Evolutionary conservation across 768 basidiomycete species (phyloP).

Genomic region (Amanita inopinata): DNA sequence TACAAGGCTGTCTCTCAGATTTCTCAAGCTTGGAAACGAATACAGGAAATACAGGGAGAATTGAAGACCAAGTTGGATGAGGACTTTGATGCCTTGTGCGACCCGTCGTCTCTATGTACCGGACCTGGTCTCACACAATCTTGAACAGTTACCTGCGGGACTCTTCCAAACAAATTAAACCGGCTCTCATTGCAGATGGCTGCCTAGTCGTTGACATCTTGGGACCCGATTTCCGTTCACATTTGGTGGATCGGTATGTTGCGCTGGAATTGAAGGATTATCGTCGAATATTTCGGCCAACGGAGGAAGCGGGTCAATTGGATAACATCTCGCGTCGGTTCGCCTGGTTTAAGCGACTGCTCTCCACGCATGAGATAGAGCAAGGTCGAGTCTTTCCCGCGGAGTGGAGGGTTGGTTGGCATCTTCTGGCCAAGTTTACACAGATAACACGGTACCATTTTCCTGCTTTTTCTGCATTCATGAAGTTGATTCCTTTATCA

Average conservation of each 20-base stretch:
- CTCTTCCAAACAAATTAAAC: constrained; percentile 53
- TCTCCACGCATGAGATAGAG: constrained; percentile 83
- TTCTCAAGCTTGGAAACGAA: constrained; percentile 65
- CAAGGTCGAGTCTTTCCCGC: constrained; percentile 75
- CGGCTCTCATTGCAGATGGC: constrained; percentile 63
- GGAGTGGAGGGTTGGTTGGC: constrained; percentile 80
- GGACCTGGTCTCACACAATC: constrained; percentile 1
- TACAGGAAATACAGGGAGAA: constrained; percentile 76
- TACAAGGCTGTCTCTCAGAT: constrained; percentile 73
- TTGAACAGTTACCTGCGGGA: constrained; percentile 74
- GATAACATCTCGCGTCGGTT: constrained; percentile 91
- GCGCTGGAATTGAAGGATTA: constrained; percentile 91
- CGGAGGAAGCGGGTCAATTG: constrained; percentile 91
- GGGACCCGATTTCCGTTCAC: constrained; percentile 71
- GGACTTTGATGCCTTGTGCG: constrained; percentile 91
- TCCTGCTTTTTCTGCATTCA: neutral
- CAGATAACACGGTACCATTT: constrained; percentile 71
- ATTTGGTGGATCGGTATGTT: constrained; percentile 83
- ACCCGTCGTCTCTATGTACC: constrained; percentile 10
- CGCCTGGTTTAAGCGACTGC: constrained; percentile 85
- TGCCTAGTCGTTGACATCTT: constrained; percentile 87
- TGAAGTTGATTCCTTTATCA: constrained; percentile 18
- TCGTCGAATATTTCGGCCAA: constrained; percentile 86
- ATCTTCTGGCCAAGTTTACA: constrained; percentile 76
- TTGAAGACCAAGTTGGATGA: constrained; percentile 73